A percentile compares a stretch with the other conserved stretches of the same genome.
phyloP scores from a whole-genome alignment of 2,329 filamentous ascomycete species.

The Thermothelomyces thermophilus region DNA sequence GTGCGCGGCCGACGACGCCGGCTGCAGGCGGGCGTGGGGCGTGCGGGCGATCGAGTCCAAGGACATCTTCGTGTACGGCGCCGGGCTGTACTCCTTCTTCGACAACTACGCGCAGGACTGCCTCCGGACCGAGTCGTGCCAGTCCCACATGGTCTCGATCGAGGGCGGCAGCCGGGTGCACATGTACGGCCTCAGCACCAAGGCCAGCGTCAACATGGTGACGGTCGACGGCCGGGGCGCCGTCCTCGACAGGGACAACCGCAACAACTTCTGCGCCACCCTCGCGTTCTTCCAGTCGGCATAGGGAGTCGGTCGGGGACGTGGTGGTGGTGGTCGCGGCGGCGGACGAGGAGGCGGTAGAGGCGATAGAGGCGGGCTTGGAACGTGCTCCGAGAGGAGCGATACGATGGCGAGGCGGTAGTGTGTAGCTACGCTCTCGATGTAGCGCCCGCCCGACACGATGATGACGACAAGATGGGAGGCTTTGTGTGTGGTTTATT shows the following conservation, averaged over 20 bases:
- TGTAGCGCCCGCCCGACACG: too few relatives aligned
- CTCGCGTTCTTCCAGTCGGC: slow-evolving; percentile 44
- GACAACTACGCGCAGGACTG: slow-evolving; percentile 73
- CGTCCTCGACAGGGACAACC: slow-evolving; percentile 54
- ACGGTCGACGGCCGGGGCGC: slow-evolving; percentile 50
- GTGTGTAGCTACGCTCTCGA: too few relatives aligned
- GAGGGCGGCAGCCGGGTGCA: slow-evolving; percentile 57
- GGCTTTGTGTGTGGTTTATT: not conserved
- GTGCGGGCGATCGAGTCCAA: slow-evolving; percentile 62
- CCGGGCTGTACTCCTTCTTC: slow-evolving; percentile 75
- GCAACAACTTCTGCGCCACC: slow-evolving; percentile 59
- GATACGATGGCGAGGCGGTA: too few relatives aligned
- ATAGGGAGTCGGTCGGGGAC: slow-evolving; percentile 1
- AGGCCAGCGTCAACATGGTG: slow-evolving; percentile 69
- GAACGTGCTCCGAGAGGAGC: too few relatives aligned
- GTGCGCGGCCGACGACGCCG: slow-evolving; percentile 43
- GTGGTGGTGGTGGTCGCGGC: not conserved
- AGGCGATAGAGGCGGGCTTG: not conserved
- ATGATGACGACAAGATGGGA: not conserved
- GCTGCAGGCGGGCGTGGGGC: slow-evolving; percentile 70
- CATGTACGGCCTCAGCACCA: slow-evolving; percentile 66
- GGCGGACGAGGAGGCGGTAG: not conserved
- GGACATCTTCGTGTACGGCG: slow-evolving; percentile 64
- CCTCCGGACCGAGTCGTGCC: slow-evolving; percentile 61
- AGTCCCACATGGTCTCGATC: slow-evolving; percentile 69